Evolutionary conservation across 2,329 filamentous ascomycete genomes (phyloP).

Genomic region (Paradendryphiella salina): DNA sequence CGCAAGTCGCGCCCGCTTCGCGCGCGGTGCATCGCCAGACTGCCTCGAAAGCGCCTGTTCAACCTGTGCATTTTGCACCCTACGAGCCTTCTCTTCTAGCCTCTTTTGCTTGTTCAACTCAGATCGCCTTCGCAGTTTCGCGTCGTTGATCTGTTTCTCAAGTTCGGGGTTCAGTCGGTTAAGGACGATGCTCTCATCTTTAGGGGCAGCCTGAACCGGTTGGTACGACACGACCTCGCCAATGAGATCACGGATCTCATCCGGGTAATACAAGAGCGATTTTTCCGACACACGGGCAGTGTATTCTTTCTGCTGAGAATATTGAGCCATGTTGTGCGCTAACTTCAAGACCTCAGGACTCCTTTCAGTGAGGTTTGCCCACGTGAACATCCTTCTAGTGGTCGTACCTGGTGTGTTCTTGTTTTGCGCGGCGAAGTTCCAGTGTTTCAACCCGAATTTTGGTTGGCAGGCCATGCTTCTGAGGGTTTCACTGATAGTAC

Average conservation of each 20-base stretch:
- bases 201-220: slow-evolving; percentile 25
- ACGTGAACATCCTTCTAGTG: slow-evolving; percentile 56
- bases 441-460: slow-evolving; percentile 55
- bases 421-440: slow-evolving; percentile 40
- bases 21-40: slow-evolving; percentile 11
- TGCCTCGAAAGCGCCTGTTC: slow-evolving; percentile 20
- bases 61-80: slow-evolving; percentile 26
- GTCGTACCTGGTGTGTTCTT: slow-evolving; percentile 41
- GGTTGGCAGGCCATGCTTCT: slow-evolving; percentile 54
- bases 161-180: slow-evolving; percentile 28
- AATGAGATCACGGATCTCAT: slow-evolving; percentile 35
- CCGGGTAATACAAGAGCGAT: slow-evolving; percentile 40
- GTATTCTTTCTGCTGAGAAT: slow-evolving; percentile 23
- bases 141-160: slow-evolving; percentile 26
- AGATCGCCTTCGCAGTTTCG: slow-evolving; percentile 16
- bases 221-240: slow-evolving; percentile 25
- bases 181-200: slow-evolving; percentile 36
- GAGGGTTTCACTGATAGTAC: slow-evolving; percentile 57
- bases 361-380: slow-evolving; percentile 51
- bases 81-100: slow-evolving; percentile 22
- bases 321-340: slow-evolving; percentile 56
- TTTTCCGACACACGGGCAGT: slow-evolving; percentile 16
- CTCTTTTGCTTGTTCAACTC: slow-evolving; percentile 24
- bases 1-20: slow-evolving; percentile 29
- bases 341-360: slow-evolving; percentile 54